Conservation (phyloP, 345 rosid genomes). For the Dipteronia dyeriana region DNA sequence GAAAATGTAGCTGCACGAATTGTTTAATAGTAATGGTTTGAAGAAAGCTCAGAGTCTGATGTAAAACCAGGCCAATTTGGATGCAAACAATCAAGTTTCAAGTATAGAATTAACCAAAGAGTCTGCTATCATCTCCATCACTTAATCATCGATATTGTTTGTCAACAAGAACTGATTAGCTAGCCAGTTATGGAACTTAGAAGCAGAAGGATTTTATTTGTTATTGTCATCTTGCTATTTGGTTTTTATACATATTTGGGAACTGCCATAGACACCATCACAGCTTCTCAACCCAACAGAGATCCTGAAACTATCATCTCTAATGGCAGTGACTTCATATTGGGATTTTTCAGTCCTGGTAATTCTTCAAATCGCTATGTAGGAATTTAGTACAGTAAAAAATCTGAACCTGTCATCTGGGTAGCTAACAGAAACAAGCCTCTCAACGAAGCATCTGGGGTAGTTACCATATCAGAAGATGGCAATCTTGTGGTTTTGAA, state of each 20-base stretch:
- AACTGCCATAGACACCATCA: slow-evolving; percentile 35
- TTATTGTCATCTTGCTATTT: slow-evolving; percentile 20
- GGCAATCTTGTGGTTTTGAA: no score
- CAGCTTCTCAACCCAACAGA: slow-evolving; percentile 30
- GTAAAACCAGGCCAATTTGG: background rate
- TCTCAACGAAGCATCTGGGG: no score
- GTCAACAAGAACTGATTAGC: background rate
- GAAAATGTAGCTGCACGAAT: background rate
- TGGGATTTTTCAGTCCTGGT: background rate
- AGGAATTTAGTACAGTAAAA: background rate
- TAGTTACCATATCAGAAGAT: no score
- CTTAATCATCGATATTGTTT: background rate
- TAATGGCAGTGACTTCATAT: slow-evolving; percentile 10
- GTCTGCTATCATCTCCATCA: background rate
- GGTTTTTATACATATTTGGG: slow-evolving; percentile 16
- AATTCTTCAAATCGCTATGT: background rate
- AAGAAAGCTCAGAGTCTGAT: background rate
- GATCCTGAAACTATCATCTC: slow-evolving; percentile 42
- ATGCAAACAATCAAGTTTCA: background rate
- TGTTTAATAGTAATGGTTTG: background rate
- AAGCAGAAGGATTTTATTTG: background rate
- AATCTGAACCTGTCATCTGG: slow-evolving; percentile 37
- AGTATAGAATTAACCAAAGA: background rate
- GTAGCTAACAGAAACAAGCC: slow-evolving; percentile 43
- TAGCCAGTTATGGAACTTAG: background rate